These are phyloP conservation scores for Salvia rosmarinus DNA, from an alignment of 257 asterid species.

Conservation along the genomic window DNA sequence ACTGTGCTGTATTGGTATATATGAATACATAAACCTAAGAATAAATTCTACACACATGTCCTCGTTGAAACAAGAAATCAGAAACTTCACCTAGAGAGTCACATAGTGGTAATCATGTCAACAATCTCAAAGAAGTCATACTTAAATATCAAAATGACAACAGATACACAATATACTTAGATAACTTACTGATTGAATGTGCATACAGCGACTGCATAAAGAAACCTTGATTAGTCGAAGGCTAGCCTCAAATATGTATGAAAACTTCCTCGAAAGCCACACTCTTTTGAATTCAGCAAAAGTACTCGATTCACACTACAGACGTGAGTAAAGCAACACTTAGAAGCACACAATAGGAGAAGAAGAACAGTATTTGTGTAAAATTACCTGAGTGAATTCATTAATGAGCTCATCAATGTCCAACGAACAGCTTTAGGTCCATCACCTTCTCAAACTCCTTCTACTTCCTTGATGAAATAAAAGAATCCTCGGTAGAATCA, in stretches of 20 bases:
- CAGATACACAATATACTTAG: neutral
- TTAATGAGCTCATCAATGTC: conserved; percentile 84
- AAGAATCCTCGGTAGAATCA: conserved; percentile 25
- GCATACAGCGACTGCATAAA: conserved; percentile 90
- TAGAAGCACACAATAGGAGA: neutral
- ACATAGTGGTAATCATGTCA: neutral
- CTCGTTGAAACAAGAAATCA: neutral
- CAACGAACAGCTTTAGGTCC: conserved; percentile 75
- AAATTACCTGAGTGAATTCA: conserved; percentile 62
- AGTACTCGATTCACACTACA: conserved; percentile 59
- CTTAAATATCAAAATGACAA: conserved; percentile 5
- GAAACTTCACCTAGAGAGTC: neutral
- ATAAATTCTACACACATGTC: neutral
- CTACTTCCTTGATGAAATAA: conserved; percentile 10
- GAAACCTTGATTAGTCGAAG: conserved; percentile 74
- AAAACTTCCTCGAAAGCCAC: conserved; percentile 77
- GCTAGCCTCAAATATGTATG: conserved; percentile 78
- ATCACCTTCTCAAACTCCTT: conserved; percentile 40
- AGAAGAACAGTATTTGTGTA: neutral
- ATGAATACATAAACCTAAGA: neutral
- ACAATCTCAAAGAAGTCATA: conserved; percentile 15
- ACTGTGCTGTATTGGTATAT: neutral
- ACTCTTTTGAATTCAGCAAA: conserved; percentile 72
- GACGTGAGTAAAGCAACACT: conserved; percentile 6
- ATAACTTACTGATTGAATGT: conserved; percentile 59